phyloP scores from a whole-genome alignment of 2,329 filamentous ascomycete species.

The Scedosporium apiospermum region DNA sequence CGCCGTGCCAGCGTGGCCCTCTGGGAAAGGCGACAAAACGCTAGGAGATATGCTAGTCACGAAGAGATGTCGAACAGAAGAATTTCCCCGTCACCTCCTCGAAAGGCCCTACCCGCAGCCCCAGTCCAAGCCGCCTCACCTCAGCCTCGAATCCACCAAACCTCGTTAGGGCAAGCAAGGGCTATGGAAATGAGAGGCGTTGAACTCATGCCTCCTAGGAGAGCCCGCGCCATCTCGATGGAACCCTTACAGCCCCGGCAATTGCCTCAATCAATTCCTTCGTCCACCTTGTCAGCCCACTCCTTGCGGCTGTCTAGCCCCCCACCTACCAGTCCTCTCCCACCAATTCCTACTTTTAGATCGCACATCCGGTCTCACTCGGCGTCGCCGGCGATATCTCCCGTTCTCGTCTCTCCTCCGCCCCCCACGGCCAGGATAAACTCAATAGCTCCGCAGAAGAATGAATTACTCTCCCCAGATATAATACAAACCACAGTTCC shows the following conservation, averaged over 20 bases:
- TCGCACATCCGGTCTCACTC: not conserved
- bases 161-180: not conserved
- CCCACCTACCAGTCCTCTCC: not conserved
- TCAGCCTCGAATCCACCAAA: not conserved
- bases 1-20: not conserved
- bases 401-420: not conserved
- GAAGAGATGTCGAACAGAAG: not conserved
- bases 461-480: slow-evolving; percentile 1
- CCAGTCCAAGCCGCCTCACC: not conserved
- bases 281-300: not conserved
- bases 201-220: not conserved
- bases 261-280: not conserved
- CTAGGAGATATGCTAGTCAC: not conserved
- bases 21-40: not conserved
- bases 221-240: not conserved
- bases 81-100: not conserved
- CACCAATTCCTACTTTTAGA: not conserved
- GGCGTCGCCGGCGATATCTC: not conserved
- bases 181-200: not conserved
- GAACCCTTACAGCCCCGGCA: not conserved
- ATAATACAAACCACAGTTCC: not conserved
- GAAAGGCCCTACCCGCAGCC: not conserved
- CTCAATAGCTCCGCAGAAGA: not conserved
- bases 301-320: not conserved
- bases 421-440: not conserved